Evolutionary conservation across 768 basidiomycete genomes (phyloP).

Genomic region (Pleurotus sapidus): DNA sequence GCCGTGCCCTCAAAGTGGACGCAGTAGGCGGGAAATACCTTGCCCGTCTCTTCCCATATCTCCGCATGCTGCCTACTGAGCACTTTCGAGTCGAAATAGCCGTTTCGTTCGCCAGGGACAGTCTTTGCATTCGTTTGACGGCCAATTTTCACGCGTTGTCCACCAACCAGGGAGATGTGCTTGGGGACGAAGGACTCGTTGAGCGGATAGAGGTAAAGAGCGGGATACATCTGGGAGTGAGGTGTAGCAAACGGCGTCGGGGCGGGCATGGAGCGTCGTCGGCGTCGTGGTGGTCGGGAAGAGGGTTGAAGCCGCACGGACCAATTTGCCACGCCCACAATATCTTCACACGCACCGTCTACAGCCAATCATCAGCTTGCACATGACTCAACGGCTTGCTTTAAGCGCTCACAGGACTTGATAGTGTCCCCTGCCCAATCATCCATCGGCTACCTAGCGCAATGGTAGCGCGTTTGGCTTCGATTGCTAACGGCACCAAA

Average conservation of each 20-base stretch:
- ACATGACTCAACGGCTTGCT: too few species aligned
- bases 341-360: not conserved
- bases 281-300: too few species aligned
- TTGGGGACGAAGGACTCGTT: conserved; percentile 95
- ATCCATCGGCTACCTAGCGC: conserved; percentile 70
- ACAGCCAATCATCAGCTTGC: too few species aligned
- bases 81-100: conserved; percentile 95
- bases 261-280: conserved; percentile 20
- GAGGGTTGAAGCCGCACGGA: too few species aligned
- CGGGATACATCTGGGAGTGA: conserved; percentile 29
- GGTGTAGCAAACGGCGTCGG: conserved; percentile 17
- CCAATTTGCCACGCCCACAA: too few species aligned
- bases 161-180: conserved; percentile 76
- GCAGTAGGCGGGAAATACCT: conserved; percentile 46
- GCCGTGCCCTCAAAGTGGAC: conserved; percentile 1
- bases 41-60: conserved; percentile 92
- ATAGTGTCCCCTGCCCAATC: too few species aligned
- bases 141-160: conserved; percentile 85
- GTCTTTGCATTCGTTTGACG: conserved; percentile 96
- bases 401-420: too few species aligned
- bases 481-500: conserved; percentile 50
- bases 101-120: conserved; percentile 87
- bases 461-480: conserved; percentile 97
- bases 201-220: conserved; percentile 80
- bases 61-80: conserved; percentile 94